A percentile compares a stretch with the other conserved stretches of the same genome.
phyloP scores from a whole-genome alignment of 2,329 filamentous ascomycete species.

The Monosporascus sp. region DNA sequence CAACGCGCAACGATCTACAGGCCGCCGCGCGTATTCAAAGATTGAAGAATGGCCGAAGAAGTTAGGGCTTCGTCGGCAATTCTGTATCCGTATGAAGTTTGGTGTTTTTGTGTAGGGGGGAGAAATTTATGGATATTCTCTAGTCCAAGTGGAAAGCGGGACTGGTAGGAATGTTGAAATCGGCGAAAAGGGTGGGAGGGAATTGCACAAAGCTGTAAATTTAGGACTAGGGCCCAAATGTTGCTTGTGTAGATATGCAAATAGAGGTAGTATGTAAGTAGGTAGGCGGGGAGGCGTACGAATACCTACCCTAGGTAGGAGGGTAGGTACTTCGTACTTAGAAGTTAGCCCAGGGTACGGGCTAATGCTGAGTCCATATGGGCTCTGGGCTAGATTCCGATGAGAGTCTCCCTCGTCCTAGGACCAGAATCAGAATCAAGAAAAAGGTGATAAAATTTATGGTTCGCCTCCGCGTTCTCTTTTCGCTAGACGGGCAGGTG shows the following conservation, averaged over 20 bases:
- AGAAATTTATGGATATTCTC: not conserved
- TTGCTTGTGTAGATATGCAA: not conserved
- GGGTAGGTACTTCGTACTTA: not conserved
- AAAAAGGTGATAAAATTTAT: not conserved
- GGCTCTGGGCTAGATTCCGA: not conserved
- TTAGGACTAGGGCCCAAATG: not conserved
- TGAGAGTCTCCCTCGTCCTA: not conserved
- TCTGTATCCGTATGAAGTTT: not conserved
- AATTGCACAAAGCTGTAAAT: not conserved
- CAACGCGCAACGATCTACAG: constrained; percentile 21
- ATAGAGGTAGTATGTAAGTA: not conserved
- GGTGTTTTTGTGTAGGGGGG: not conserved
- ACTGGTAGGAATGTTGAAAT: not conserved
- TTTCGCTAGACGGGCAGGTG: not conserved
- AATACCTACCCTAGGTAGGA: no score
- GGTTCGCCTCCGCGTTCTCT: not conserved
- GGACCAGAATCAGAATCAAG: not conserved
- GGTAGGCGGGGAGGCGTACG: not conserved
- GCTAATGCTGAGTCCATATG: no score
- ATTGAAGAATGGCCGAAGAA: constrained; percentile 11
- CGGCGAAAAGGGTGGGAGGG: not conserved
- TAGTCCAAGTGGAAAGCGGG: not conserved
- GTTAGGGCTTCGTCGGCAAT: constrained; percentile 3
- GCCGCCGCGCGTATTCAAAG: constrained; percentile 18
- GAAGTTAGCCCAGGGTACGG: no score